Percentiles rank a stretch among this genome's conserved stretches.
Conservation (phyloP, 2,329 filamentous ascomycete genomes). For the Epichloe typhina region DNA sequence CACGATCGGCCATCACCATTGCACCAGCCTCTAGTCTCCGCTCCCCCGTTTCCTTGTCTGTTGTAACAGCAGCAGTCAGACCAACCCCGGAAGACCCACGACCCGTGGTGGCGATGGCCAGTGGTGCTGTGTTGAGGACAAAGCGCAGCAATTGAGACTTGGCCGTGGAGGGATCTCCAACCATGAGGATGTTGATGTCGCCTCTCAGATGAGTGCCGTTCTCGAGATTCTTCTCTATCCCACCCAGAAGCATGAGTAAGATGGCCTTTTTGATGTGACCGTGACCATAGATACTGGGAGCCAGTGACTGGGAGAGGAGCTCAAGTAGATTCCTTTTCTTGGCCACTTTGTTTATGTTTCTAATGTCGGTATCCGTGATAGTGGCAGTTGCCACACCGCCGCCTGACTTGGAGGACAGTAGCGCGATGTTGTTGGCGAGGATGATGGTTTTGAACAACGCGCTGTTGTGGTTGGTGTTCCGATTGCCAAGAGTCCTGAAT, state of each 20-base stretch:
- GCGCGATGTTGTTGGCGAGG: slow-evolving; percentile 86
- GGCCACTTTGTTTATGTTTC: slow-evolving; percentile 94
- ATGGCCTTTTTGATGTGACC: slow-evolving; percentile 99
- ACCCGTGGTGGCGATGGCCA: slow-evolving; percentile 94
- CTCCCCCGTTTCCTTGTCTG: slow-evolving; percentile 95
- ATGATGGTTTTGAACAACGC: slow-evolving; percentile 91
- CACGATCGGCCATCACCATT: slow-evolving; percentile 95
- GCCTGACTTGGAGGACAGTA: slow-evolving; percentile 90
- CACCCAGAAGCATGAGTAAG: slow-evolving; percentile 83
- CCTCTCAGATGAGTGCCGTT: slow-evolving; percentile 96
- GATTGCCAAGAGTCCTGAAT: slow-evolving; percentile 85
- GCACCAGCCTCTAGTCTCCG: slow-evolving; percentile 89
- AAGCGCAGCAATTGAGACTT: slow-evolving; percentile 98
- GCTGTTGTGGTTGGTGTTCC: slow-evolving; percentile 81
- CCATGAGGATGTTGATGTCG: slow-evolving; percentile 99
- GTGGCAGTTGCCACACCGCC: slow-evolving; percentile 83
- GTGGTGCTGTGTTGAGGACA: slow-evolving; percentile 88
- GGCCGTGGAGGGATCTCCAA: slow-evolving; percentile 93
- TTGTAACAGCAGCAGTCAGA: slow-evolving; percentile 91
- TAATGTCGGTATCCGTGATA: slow-evolving; percentile 92
- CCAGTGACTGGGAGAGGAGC: slow-evolving; percentile 81
- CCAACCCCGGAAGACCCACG: slow-evolving; percentile 94
- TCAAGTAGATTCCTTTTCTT: slow-evolving; percentile 94
- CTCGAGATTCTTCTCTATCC: slow-evolving; percentile 96
- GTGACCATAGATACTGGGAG: slow-evolving; percentile 92